These are phyloP conservation scores for Coemansia sp. DNA, from an alignment of 192 early-diverging fungal species.

Conservation along the genomic window DNA sequence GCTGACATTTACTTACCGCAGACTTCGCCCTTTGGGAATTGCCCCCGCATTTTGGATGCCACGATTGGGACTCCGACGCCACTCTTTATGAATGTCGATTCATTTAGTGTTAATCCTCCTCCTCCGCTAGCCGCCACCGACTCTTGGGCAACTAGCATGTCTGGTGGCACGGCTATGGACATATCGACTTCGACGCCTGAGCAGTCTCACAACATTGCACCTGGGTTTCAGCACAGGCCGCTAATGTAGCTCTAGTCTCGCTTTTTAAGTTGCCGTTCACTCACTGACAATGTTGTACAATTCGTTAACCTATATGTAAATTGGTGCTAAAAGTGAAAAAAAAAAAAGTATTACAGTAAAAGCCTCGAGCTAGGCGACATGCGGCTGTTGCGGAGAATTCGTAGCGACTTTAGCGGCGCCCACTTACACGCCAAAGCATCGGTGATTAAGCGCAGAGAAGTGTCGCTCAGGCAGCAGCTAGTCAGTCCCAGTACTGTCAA, in stretches of 20 bases:
- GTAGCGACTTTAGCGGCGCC: slow-evolving; percentile 43
- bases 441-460: slow-evolving; percentile 39
- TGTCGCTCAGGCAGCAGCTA: slow-evolving; percentile 52
- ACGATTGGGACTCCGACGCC: background rate
- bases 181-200: background rate
- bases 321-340: background rate
- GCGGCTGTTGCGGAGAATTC: slow-evolving; percentile 50
- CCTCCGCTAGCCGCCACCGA: background rate
- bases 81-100: slow-evolving; percentile 5
- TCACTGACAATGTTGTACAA: slow-evolving; percentile 20
- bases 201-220: background rate
- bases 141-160: background rate
- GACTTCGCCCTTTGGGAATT: background rate
- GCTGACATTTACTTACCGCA: slow-evolving; percentile 3
- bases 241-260: background rate
- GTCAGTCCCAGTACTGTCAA: slow-evolving; percentile 39
- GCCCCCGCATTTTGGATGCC: background rate
- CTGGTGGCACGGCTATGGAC: too few relatives aligned
- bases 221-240: background rate
- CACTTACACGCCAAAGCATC: slow-evolving; percentile 36
- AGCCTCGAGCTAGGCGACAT: slow-evolving; percentile 41
- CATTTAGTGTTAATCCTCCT: too few relatives aligned
- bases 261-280: background rate
- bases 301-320: background rate
- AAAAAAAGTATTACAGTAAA: slow-evolving; percentile 12